These are phyloP conservation scores for Cicer yamashitae DNA, from an alignment of 306 rosid species.

Conservation along the genomic window DNA sequence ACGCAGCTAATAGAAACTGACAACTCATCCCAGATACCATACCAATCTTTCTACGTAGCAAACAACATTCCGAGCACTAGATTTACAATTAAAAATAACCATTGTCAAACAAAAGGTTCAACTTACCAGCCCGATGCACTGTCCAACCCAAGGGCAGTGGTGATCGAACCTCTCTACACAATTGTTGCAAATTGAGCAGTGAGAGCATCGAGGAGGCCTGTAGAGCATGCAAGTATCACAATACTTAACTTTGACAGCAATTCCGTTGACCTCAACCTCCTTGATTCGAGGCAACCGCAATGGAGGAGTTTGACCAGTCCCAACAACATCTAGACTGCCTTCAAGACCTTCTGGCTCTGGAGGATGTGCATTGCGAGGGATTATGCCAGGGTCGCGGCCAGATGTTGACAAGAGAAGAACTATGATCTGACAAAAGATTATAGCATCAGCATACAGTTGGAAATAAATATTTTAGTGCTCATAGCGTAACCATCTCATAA, in stretches of 20 bases:
- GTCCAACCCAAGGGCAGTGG: constrained; percentile 99
- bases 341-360: constrained; percentile 93
- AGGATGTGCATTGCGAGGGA: constrained; percentile 95
- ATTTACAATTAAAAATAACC: background rate
- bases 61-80: background rate
- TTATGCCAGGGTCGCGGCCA: constrained; percentile 97
- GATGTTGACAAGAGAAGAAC: constrained; percentile 84
- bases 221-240: constrained; percentile 99
- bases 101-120: constrained; percentile 25
- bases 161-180: constrained; percentile 96
- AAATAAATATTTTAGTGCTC: background rate
- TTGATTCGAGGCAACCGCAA: constrained; percentile 83
- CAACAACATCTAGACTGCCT: constrained; percentile 71
- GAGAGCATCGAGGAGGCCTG: constrained; percentile 98
- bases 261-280: constrained; percentile 90
- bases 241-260: constrained; percentile 76
- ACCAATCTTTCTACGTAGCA: constrained; percentile 1
- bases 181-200: constrained; percentile 97
- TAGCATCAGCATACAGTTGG: constrained; percentile 26
- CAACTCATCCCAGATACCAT: constrained; percentile 4
- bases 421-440: constrained; percentile 62
- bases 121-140: constrained; percentile 96
- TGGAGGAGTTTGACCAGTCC: constrained; percentile 92
- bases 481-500: background rate
- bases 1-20: constrained; percentile 5